phyloP scores from a whole-genome alignment of 441 rosid species.

The Populus hybrid region DNA sequence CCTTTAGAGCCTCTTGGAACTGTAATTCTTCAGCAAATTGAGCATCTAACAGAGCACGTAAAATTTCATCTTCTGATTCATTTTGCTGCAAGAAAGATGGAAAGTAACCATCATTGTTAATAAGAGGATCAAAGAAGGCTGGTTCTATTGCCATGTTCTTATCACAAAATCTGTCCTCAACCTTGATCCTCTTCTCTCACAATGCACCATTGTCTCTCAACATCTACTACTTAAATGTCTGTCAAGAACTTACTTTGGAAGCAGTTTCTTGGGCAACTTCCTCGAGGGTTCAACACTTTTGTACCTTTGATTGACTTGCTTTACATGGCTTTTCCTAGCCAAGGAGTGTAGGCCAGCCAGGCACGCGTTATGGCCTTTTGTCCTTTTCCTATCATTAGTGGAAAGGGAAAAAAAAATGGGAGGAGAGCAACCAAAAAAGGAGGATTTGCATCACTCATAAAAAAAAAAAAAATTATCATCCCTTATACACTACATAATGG shows the following conservation, averaged over 20 bases:
- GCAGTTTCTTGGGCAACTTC: background rate
- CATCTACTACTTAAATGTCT: background rate
- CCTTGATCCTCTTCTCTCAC: background rate
- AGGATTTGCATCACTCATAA: no score
- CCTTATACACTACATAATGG: no score
- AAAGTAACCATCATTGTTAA: background rate
- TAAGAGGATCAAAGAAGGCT: background rate
- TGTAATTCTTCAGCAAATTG: slow-evolving; percentile 1
- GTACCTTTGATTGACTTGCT: background rate
- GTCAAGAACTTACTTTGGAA: background rate
- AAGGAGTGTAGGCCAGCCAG: background rate
- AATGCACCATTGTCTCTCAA: background rate
- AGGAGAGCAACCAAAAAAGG: no score
- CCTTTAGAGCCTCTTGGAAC: slow-evolving; percentile 8
- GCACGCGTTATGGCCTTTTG: background rate
- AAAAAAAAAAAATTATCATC: no score
- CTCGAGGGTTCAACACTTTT: background rate
- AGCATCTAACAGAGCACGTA: background rate
- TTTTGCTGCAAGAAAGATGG: background rate
- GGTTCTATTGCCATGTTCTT: background rate
- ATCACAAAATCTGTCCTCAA: background rate
- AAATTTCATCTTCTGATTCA: background rate
- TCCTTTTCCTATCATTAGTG: background rate
- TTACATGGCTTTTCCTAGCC: background rate
- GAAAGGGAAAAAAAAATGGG: no score